A percentile compares a stretch with the other conserved stretches of the same genome.
Conservation (phyloP, 2,329 filamentous ascomycete genomes). For the Aspergillus sp. region DNA sequence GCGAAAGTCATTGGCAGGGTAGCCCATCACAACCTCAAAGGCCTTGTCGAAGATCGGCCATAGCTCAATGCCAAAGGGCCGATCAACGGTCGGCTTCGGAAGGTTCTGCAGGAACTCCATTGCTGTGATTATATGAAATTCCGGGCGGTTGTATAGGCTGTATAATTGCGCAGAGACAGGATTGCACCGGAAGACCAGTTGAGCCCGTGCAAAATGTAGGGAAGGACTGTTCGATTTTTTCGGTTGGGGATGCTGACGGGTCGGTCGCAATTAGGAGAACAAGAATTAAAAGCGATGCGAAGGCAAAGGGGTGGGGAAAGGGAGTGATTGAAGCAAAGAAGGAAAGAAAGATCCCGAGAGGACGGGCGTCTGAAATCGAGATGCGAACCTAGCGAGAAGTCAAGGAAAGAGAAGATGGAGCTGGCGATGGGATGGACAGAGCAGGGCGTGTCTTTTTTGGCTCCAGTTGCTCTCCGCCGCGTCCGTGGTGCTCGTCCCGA, state of each 20-base stretch:
- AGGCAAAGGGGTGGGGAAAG: slow-evolving; percentile 45
- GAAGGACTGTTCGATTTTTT: slow-evolving; percentile 9
- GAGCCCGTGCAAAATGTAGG: background rate
- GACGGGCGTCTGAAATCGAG: slow-evolving; percentile 5
- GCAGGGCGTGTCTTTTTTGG: slow-evolving; percentile 16
- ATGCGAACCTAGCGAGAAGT: slow-evolving; percentile 9
- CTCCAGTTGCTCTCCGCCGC: slow-evolving; percentile 18
- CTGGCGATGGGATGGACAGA: background rate
- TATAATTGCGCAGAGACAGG: slow-evolving; percentile 6
- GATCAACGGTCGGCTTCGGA: slow-evolving; percentile 78
- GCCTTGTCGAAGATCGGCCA: slow-evolving; percentile 94
- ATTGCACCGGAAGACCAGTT: slow-evolving; percentile 1
- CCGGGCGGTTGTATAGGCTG: background rate
- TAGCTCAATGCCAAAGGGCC: slow-evolving; percentile 84
- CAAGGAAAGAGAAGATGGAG: slow-evolving; percentile 4
- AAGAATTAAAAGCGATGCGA: slow-evolving; percentile 16
- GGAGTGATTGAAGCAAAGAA: slow-evolving; percentile 42
- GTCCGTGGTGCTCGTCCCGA: slow-evolving; percentile 25
- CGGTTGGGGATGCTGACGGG: slow-evolving; percentile 1
- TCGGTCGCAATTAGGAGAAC: slow-evolving; percentile 12
- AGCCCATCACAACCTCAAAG: slow-evolving; percentile 74
- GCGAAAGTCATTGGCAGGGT: slow-evolving; percentile 79
- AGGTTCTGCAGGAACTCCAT: slow-evolving; percentile 53
- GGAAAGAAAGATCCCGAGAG: slow-evolving; percentile 26
- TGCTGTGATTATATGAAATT: slow-evolving; percentile 14